Base-by-base conservation (phyloP, 495 filamentous ascomycete species). In the Halenospora varia region DNA sequence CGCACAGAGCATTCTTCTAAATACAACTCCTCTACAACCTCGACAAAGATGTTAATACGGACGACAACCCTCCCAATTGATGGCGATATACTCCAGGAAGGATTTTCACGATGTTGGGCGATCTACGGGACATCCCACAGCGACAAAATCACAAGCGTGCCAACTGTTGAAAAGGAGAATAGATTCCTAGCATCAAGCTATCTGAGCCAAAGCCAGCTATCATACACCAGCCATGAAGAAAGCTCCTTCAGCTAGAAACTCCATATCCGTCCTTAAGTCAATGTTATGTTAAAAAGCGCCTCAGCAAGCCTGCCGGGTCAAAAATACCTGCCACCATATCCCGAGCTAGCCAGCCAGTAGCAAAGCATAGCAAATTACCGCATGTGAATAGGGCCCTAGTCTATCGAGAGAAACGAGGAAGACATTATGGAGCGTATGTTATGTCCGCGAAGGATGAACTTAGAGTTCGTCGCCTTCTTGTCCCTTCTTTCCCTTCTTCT, bases 401-500 rank as follows among this genome's bases (percentile, higher is more conserved):
- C 62, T 56, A 55, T 53, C 57, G n/a, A n/a, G n/a, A n/a, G n/a
- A 46, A 52, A 17, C 19, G 56, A 57, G 51, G 56, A 19, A 62
- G 53, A 62, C 48, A 50, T 61, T 24, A 17, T 61, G 51, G 62
- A 65, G 62, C 57, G 24, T 4, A n/a, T 23, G 47, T 46, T 25
- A n/a, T 59, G 35, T 25, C 40, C 41, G 19, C 10, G 39, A 42
- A 24, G 60, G 53, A 52, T 25, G 41, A 50, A 55, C 42, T 48
- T 64, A 67, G 25, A 67, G 56, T 24, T 67, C 65, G 8, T 67
- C 65, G 55, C 61, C 64, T 55, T 62, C 65, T 55, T 65, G 51
- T 11, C 58, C 61, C 56, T 68, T 68, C 66, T 68, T 68, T 49
- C 50, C 51, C 61, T 65, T 66, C 63, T 68, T 68, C 63, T 65